Base-by-base conservation (phyloP, 192 early-diverging fungal genomes). In the Phlyctochytrium planicorne region DNA sequence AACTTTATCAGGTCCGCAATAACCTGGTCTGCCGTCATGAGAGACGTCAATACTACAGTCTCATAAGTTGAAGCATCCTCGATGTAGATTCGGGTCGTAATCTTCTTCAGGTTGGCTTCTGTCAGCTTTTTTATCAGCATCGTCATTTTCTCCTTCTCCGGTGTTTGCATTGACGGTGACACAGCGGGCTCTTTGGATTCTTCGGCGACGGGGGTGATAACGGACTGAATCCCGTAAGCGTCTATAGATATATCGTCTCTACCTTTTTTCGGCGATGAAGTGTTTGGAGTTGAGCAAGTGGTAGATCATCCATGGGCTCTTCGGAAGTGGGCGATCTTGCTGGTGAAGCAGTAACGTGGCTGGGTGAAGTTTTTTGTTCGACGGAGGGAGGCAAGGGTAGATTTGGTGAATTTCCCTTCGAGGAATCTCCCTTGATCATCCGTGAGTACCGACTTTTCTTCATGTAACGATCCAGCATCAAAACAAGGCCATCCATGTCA, bases 81-180 rank as follows among this genome's bases (percentile, higher is more conserved):
- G 59, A 98, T 90, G 68, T 93, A 95, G 29, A 98, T 91, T n/a
- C 94, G 85, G 37, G 90, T 92, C 0, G 92, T 86, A 27, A 93
- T 79, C 66, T 57, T 57, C 27, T 57, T 57, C 55, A 57, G 27
- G 27, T 57, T 57, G 20, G 55, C 55, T 27, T 57, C 55, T 10
- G 16, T 20, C 27, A 57, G 55, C 55, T 57, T 57, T 29, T 12
- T 24, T 20, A 57, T 6, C 6, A 57, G 10, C 6, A 25, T 27
- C 14, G 10, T 57, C 12, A 57, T 57, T 10, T 57, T 57, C 6
- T 57, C 55, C 10, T 29, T 14, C 16, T 57, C 55, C 10, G n/a
- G n/a, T n/a, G n/a, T n/a, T 57, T 14, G 12, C 27, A 24, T 29
- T 6, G 55, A 27, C 55, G 55, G 27, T 27, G 55, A 4, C 12